Evolutionary conservation across 345 rosid genomes (phyloP), one percentile per base, ranked within the genome.

Genomic region (Iberis pinnata): DNA sequence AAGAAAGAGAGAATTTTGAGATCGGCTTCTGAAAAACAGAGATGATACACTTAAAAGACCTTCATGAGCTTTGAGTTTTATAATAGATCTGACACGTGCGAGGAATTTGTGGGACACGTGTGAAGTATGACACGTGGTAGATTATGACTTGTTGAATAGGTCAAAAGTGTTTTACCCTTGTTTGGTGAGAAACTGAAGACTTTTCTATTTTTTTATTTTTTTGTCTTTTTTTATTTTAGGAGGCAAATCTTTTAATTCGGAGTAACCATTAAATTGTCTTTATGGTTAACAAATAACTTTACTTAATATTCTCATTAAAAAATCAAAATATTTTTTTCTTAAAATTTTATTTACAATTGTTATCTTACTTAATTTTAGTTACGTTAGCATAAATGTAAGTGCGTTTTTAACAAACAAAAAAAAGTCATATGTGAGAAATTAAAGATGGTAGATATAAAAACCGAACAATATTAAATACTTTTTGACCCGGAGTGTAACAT

Each of bases 111-210:
- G n/a, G n/a, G 36, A 37, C 25, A 37, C 65, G 65, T 58, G 64
- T 0, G 65, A 44, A 9, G 18, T 10, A 6, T 11, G 64, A 59
- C 65, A 66, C 70, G 70, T 66, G 70, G 35, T 16, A 0, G 49
- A 31, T 27, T 0, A 8, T 3, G 8, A 66, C 6, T 66, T 2
- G 60, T 13, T n/a, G n/a, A n/a, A n/a, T n/a, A n/a, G n/a, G n/a
- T n/a, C n/a, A n/a, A n/a, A n/a, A n/a, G n/a, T n/a, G n/a, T n/a
- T n/a, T n/a, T n/a, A 35, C 52, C 42, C 40, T 5, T 53, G 19
- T 54, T 63, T 55, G 49, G 61, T 53, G 49, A 63, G 68, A 41
- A 64, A 55, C 9, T 40, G 24, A 57, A 57, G 53, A 57, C 70
- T 65, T 65, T 57, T 50, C 64, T 22, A 22, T 22, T 22, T 22